These are phyloP conservation scores for Sarocladium strictum DNA, from an alignment of 2,329 filamentous ascomycete species.

Conservation along the genomic window DNA sequence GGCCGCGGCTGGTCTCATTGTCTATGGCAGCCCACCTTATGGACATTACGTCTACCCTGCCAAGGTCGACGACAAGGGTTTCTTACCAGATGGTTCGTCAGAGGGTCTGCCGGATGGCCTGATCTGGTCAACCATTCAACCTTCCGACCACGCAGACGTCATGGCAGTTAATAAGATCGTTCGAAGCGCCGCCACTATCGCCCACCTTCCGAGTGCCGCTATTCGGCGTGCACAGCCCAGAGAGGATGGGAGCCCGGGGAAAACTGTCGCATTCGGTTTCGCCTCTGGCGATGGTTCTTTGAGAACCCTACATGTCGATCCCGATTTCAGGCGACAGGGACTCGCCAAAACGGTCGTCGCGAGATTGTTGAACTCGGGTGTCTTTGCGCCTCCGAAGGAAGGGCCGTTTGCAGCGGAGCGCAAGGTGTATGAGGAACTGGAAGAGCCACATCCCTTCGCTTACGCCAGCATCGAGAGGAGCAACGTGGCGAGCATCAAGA, in stretches of 20 bases:
- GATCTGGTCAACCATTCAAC: constrained; percentile 1
- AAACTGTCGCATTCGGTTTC: constrained; percentile 4
- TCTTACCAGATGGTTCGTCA: constrained; percentile 1
- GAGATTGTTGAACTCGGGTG: not conserved
- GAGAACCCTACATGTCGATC: constrained; percentile 5
- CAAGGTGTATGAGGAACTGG: not conserved
- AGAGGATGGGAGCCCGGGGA: not conserved
- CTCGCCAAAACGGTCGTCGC: not conserved
- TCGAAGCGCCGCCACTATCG: constrained; percentile 6
- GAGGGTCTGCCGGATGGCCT: constrained; percentile 3
- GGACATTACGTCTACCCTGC: constrained; percentile 7
- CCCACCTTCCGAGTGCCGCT: constrained; percentile 2
- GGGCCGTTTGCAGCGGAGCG: not conserved
- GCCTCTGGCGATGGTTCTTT: constrained; percentile 1
- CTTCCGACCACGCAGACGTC: constrained; percentile 7
- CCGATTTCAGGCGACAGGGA: not conserved
- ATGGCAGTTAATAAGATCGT: constrained; percentile 9
- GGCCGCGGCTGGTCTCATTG: not conserved
- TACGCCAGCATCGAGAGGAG: constrained; percentile 1
- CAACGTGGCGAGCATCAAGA: constrained; percentile 5
- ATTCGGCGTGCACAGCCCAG: not conserved
- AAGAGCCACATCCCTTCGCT: not conserved
- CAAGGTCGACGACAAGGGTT: not conserved
- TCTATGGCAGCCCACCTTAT: not conserved
- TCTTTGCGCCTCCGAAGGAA: not conserved